Conservation (phyloP, 1,139 yeast species). For the Spencermartinsiella ligniputridi region DNA sequence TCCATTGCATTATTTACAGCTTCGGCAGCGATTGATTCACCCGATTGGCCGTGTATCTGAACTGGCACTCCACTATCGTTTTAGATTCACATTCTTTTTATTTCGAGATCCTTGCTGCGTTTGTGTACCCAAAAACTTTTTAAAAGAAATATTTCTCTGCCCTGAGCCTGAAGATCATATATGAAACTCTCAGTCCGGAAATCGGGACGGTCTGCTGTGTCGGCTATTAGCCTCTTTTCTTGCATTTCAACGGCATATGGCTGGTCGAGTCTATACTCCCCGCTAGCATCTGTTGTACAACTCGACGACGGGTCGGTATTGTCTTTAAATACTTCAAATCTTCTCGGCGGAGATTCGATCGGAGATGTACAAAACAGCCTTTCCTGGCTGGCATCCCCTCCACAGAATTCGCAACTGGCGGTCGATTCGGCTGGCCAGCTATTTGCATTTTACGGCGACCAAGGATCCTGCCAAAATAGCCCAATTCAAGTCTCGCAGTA, state of each 20-base stretch:
- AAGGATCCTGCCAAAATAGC: constrained; percentile 5
- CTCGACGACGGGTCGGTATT: constrained; percentile 5
- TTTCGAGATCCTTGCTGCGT: too few relatives aligned
- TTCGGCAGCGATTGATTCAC: too few relatives aligned
- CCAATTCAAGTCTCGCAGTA: constrained; percentile 19
- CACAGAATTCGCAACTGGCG: constrained; percentile 3
- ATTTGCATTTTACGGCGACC: constrained; percentile 17
- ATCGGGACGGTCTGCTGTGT: neutral
- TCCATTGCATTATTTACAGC: too few relatives aligned
- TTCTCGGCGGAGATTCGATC: neutral
- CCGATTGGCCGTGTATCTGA: too few relatives aligned
- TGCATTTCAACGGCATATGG: neutral
- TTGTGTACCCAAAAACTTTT: too few relatives aligned
- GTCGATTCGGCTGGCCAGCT: constrained; percentile 8
- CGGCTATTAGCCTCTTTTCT: neutral
- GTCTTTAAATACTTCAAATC: neutral
- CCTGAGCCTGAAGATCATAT: too few relatives aligned
- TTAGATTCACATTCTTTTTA: too few relatives aligned
- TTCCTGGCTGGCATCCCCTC: constrained; percentile 7
- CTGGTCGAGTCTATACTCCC: constrained; percentile 5
- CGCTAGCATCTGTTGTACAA: neutral
- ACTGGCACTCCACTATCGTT: too few relatives aligned
- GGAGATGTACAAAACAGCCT: neutral
- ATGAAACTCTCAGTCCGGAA: too few relatives aligned
- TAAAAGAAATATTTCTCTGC: too few relatives aligned